These are phyloP conservation scores for Pholiota adiposa DNA, from an alignment of 1,284 basidiomycete species.

Conservation along the genomic window DNA sequence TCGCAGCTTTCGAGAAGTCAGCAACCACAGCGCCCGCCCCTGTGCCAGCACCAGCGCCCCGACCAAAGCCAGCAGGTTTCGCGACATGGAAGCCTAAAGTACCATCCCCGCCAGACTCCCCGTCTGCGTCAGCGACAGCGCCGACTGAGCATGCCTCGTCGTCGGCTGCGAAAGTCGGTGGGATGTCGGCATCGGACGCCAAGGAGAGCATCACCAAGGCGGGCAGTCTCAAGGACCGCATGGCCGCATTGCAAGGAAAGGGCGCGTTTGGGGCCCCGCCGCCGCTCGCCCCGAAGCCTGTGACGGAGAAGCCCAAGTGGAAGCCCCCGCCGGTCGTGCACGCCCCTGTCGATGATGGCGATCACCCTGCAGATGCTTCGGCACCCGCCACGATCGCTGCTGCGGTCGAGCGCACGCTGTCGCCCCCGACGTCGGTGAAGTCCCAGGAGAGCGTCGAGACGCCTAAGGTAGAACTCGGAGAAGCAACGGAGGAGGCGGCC, in stretches of 20 bases:
- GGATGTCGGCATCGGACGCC: conserved; percentile 85
- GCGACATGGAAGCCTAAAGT: conserved; percentile 67
- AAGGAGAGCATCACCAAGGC: conserved; percentile 76
- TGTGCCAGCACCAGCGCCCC: conserved; percentile 55
- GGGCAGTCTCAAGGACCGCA: conserved; percentile 85
- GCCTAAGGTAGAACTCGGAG: conserved; percentile 27
- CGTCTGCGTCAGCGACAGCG: conserved; percentile 27
- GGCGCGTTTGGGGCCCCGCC: conserved; percentile 73
- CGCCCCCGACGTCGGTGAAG: conserved; percentile 29
- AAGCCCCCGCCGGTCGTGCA: conserved; percentile 64
- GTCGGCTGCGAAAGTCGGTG: conserved; percentile 31
- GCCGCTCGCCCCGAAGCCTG: conserved; percentile 61
- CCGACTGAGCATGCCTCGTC: conserved; percentile 23
- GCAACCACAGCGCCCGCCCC: conserved; percentile 40
- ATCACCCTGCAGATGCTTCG: conserved; percentile 17
- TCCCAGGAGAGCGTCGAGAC: conserved; percentile 27
- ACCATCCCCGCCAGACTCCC: conserved; percentile 56
- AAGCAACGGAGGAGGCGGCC: conserved; percentile 36
- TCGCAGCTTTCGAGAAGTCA: conserved; percentile 80
- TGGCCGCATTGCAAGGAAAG: conserved; percentile 86
- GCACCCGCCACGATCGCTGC: conserved; percentile 19
- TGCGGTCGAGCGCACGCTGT: conserved; percentile 28
- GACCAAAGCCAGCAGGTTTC: conserved; percentile 72
- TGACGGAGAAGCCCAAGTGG: conserved; percentile 80
- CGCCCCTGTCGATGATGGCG: conserved; percentile 42